phyloP scores from a whole-genome alignment of 1,139 yeast genomes.

The Yamadazyma conglobata region DNA sequence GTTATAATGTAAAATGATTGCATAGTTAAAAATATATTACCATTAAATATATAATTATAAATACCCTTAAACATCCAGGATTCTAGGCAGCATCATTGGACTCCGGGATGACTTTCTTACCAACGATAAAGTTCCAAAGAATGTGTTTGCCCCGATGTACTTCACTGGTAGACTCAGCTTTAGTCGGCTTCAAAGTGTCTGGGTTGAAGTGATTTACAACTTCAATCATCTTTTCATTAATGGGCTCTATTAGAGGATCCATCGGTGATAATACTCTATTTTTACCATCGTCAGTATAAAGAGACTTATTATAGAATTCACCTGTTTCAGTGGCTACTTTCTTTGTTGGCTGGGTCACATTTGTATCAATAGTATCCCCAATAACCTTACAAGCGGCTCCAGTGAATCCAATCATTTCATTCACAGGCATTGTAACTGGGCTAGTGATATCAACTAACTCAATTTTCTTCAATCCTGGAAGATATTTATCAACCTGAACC shows the following conservation, averaged over 20 bases:
- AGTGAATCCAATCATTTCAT: slow-evolving; percentile 6
- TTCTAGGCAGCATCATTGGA: no score
- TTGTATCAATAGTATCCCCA: slow-evolving; percentile 19
- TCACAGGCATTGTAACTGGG: slow-evolving; percentile 42
- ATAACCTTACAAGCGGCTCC: slow-evolving; percentile 15
- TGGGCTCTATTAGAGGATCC: slow-evolving; percentile 61
- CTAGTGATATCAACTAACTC: slow-evolving; percentile 39
- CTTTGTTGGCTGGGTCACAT: slow-evolving; percentile 37
- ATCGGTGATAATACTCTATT: slow-evolving; percentile 56
- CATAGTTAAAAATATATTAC: slow-evolving; percentile 12
- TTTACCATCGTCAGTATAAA: slow-evolving; percentile 57
- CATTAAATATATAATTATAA: no score
- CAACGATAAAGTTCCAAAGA: slow-evolving; percentile 32
- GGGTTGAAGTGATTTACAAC: slow-evolving; percentile 38
- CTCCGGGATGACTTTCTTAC: no score
- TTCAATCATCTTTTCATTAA: slow-evolving; percentile 52
- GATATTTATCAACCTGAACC: slow-evolving; percentile 30
- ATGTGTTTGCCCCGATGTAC: slow-evolving; percentile 46
- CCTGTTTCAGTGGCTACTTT: slow-evolving; percentile 36
- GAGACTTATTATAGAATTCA: slow-evolving; percentile 30
- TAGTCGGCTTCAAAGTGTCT: slow-evolving; percentile 38
- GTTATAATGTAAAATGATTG: slow-evolving; percentile 11
- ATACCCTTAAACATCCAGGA: no score
- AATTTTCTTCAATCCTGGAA: slow-evolving; percentile 35
- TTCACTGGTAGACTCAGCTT: slow-evolving; percentile 50